Percentiles rank a stretch among this genome's conserved stretches.
phyloP scores from a whole-genome alignment of 2,329 filamentous ascomycete genomes.

The Dissoconium aciculare region DNA sequence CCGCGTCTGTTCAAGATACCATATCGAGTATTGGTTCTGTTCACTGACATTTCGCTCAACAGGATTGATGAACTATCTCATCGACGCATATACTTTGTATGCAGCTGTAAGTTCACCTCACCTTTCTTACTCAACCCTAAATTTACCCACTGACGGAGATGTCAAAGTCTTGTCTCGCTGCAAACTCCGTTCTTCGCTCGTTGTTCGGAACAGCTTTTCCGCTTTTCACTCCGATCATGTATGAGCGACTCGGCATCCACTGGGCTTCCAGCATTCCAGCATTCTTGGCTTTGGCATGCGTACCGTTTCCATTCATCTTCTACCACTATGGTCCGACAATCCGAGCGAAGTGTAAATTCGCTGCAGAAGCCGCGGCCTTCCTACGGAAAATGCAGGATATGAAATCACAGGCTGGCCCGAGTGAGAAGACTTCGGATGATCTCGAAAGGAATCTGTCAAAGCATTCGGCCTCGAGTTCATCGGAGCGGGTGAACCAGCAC shows the following conservation, averaged over 20 bases:
- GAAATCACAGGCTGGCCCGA: conserved; percentile 28
- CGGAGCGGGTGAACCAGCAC: no score
- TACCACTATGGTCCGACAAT: conserved; percentile 52
- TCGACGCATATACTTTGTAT: conserved; percentile 56
- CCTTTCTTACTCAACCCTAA: no score
- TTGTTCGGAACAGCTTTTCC: conserved; percentile 66
- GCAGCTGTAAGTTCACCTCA: conserved; percentile 39
- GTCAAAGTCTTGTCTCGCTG: conserved; percentile 47
- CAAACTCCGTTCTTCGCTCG: conserved; percentile 65
- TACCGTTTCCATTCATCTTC: conserved; percentile 59
- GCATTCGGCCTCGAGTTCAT: background rate
- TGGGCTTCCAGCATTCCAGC: conserved; percentile 62
- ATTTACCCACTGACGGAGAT: background rate
- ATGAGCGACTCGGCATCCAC: conserved; percentile 39
- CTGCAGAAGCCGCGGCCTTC: conserved; percentile 25
- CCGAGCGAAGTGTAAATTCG: conserved; percentile 51
- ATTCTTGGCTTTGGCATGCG: conserved; percentile 54
- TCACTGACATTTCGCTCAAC: no score
- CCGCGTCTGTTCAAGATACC: no score
- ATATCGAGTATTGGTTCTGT: no score
- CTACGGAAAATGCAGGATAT: conserved; percentile 3
- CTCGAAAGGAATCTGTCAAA: conserved; percentile 1
- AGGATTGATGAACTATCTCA: conserved; percentile 37
- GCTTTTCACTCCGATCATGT: conserved; percentile 56
- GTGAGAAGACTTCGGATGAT: conserved; percentile 17